Evolutionary conservation across 768 basidiomycete genomes (phyloP).

Genomic region (Cubamyces lactineus): DNA sequence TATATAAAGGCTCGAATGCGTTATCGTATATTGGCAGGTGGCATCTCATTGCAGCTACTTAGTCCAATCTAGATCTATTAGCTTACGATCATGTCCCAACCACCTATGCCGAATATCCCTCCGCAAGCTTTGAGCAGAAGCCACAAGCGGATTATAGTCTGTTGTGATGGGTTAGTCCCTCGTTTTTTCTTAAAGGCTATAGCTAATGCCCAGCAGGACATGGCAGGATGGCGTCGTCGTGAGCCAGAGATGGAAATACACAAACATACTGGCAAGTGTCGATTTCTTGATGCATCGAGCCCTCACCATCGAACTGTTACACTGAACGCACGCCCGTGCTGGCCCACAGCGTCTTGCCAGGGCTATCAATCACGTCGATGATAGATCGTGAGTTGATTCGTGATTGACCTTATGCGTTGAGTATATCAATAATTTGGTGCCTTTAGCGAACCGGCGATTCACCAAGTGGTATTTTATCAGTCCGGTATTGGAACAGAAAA

Average conservation of each 20-base stretch:
- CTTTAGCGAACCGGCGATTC: slow-evolving; percentile 30
- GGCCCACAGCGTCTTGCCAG: slow-evolving; percentile 35
- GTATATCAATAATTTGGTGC: no score
- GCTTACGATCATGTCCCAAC: neutral
- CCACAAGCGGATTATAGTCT: slow-evolving; percentile 68
- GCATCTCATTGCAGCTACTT: neutral
- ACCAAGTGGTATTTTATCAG: slow-evolving; percentile 40
- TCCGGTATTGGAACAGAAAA: slow-evolving; percentile 55
- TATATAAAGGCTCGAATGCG: neutral
- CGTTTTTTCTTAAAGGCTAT: neutral
- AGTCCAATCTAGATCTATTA: no score
- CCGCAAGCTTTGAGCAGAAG: slow-evolving; percentile 11
- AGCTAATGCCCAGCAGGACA: slow-evolving; percentile 42
- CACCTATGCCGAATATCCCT: neutral
- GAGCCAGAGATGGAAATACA: slow-evolving; percentile 36
- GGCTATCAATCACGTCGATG: slow-evolving; percentile 36
- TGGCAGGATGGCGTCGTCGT: slow-evolving; percentile 63
- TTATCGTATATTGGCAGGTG: neutral
- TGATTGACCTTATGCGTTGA: no score
- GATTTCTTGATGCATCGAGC: neutral
- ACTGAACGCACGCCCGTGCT: neutral
- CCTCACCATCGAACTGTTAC: neutral
- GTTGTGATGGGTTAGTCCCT: slow-evolving; percentile 69
- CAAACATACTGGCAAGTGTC: slow-evolving; percentile 35
- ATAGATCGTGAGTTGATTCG: slow-evolving; percentile 30